These are phyloP conservation scores for Malassezia slooffiae DNA, from an alignment of 1,284 basidiomycete species.

Conservation along the genomic window DNA sequence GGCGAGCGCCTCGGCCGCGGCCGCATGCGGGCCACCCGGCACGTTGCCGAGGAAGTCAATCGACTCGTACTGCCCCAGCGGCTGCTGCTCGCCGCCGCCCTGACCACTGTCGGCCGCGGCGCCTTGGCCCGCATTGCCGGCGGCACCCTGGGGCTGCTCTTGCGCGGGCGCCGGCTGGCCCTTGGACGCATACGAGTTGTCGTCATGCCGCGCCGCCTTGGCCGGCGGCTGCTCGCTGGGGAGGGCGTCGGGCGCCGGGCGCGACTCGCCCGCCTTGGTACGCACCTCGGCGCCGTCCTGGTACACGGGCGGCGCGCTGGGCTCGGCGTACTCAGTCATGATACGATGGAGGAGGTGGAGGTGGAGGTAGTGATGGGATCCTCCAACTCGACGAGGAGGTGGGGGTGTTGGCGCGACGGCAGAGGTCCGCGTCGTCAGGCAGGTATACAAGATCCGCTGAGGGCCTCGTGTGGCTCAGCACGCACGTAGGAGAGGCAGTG, in stretches of 20 bases:
- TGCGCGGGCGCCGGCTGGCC: neutral
- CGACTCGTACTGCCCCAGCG: slow-evolving; percentile 6
- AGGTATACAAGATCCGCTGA: neutral
- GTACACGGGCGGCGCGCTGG: slow-evolving; percentile 1
- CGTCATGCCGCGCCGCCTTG: slow-evolving; percentile 10
- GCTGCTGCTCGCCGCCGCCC: too few species aligned
- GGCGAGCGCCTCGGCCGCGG: slow-evolving; percentile 15
- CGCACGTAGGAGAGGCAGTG: too few species aligned
- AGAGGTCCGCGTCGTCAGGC: neutral
- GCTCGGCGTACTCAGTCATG: neutral
- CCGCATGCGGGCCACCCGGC: slow-evolving; percentile 13
- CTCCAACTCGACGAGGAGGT: neutral
- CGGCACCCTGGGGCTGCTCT: too few species aligned
- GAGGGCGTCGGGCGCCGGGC: neutral
- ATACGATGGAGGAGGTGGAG: neutral
- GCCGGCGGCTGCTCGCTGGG: slow-evolving; percentile 4
- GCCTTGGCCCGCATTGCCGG: too few species aligned
- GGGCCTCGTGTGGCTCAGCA: too few species aligned
- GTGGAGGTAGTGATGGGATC: slow-evolving; percentile 5
- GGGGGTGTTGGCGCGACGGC: neutral
- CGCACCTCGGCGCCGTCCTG: slow-evolving; percentile 5
- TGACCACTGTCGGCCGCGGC: too few species aligned
- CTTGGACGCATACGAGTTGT: slow-evolving; percentile 7
- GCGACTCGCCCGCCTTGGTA: slow-evolving; percentile 3
- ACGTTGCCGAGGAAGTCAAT: slow-evolving; percentile 17